These are phyloP conservation scores for Alternaria viburni DNA, from an alignment of 2,329 filamentous ascomycete species.

Conservation along the genomic window DNA sequence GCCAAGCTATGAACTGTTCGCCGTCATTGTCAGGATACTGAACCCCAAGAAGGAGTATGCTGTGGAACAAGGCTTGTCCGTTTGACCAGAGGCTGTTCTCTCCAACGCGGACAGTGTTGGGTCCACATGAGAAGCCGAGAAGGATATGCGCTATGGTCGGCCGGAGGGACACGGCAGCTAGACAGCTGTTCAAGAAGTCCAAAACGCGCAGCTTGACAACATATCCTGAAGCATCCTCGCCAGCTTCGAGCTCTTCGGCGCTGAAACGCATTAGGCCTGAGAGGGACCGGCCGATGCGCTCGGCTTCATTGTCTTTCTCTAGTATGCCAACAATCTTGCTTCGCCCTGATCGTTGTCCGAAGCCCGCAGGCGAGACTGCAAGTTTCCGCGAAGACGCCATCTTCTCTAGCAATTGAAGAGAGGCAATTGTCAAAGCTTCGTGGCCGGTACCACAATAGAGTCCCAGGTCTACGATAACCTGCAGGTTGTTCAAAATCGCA, in stretches of 20 bases:
- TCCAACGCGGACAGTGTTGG: slow-evolving; percentile 71
- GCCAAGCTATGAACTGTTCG: slow-evolving; percentile 49
- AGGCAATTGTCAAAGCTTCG: slow-evolving; percentile 77
- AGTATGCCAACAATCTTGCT: slow-evolving; percentile 90
- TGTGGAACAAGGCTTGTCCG: slow-evolving; percentile 81
- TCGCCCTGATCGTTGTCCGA: slow-evolving; percentile 68
- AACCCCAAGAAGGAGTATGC: slow-evolving; percentile 73
- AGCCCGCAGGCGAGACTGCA: slow-evolving; percentile 70
- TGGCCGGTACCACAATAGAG: slow-evolving; percentile 87
- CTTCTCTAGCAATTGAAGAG: slow-evolving; percentile 82
- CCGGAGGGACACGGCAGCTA: slow-evolving; percentile 74
- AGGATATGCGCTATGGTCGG: slow-evolving; percentile 91
- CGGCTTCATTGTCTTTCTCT: slow-evolving; percentile 78
- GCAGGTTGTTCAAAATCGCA: slow-evolving; percentile 80
- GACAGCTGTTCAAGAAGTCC: slow-evolving; percentile 81
- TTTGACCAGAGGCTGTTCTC: slow-evolving; percentile 73
- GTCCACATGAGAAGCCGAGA: slow-evolving; percentile 82
- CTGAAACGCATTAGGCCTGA: slow-evolving; percentile 69
- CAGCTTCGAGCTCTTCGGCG: slow-evolving; percentile 74
- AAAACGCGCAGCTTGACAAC: slow-evolving; percentile 83
- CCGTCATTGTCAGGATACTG: slow-evolving; percentile 69
- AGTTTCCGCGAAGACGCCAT: slow-evolving; percentile 84
- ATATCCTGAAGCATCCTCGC: slow-evolving; percentile 74
- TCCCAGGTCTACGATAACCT: slow-evolving; percentile 80
- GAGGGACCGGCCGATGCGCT: slow-evolving; percentile 78